Evolutionary conservation across 805 yeast genomes (phyloP), one percentile per base, ranked within the genome.

Genomic region (Kodamaea fukazawae): DNA sequence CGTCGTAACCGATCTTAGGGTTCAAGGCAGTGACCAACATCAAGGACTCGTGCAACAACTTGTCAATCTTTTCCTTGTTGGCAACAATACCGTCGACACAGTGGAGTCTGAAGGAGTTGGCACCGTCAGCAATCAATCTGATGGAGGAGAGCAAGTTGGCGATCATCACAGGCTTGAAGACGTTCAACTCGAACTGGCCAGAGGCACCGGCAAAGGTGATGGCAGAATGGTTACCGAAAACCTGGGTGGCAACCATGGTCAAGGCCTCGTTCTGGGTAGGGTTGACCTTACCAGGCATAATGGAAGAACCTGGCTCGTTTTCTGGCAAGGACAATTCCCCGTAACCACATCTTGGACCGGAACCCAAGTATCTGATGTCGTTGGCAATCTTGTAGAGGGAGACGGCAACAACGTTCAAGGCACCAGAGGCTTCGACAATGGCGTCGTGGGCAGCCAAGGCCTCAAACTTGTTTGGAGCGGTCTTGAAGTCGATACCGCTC

Each of bases 361-460:
- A 87, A 49, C 98, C 99, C 55, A 93, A 80, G 78, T 93, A 93
- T 71, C 99, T 80, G 66, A 93, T 93, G 66, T 93, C 99, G 68
- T 93, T 88, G 56, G 97, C 98, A 55, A 93, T 93, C 78, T 93
- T 93, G 83, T 73, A 93, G 55, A 93, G 74, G 15, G 97, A 89
- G 29, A 79, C 86, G 31, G 98, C 97, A 45, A 93, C 81, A 38
- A 96, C 88, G 81, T 91, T 93, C 53, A 93, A 76, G 34, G 97
- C 96, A 62, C 98, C 99, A 26, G 96, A 86, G 39, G 96, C 93
- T 74, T 91, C 98, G 43, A 93, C 98, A 55, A 93, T 75, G 47
- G 99, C 99, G 62, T 93, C 99, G 63, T 93, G 99, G 34, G 98
- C 96, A 54, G 99, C 99, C 53, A 93, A 78, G 28, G 98, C 99